Percentiles rank a stretch among this genome's conserved stretches.
Conservation (phyloP, 2,329 filamentous ascomycete species). For the Helicocarpus griseus region DNA sequence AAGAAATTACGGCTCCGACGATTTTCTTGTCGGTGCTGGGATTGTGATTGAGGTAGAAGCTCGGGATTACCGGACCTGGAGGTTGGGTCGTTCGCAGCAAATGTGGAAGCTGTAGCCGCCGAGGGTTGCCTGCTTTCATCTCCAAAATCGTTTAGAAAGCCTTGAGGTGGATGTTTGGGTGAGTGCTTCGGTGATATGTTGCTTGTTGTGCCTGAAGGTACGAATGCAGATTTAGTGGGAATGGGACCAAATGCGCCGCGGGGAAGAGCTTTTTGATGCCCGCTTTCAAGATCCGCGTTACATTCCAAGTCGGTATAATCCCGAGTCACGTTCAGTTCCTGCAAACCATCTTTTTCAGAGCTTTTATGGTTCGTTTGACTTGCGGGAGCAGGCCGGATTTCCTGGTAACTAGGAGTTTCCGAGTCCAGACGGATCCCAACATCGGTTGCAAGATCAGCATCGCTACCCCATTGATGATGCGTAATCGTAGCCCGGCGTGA, state of each 20-base stretch:
- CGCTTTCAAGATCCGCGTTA: constrained; percentile 21
- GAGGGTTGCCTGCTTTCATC: constrained; percentile 37
- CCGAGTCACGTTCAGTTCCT: constrained; percentile 23
- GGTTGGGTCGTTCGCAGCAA: constrained; percentile 1
- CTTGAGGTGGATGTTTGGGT: constrained; percentile 37
- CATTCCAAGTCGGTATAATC: constrained; percentile 11
- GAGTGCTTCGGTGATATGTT: constrained; percentile 29
- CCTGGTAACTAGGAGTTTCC: constrained; percentile 27
- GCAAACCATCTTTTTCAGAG: constrained; percentile 18
- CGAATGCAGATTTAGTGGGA: constrained; percentile 17
- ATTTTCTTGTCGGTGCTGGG: constrained; percentile 10
- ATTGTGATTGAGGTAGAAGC: neutral
- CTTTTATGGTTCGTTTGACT: constrained; percentile 24
- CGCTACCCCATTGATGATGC: constrained; percentile 70
- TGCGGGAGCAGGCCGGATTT: constrained; percentile 30
- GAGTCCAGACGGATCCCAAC: constrained; percentile 60
- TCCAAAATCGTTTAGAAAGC: constrained; percentile 80
- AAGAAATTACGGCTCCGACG: constrained; percentile 21
- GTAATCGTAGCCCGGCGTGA: constrained; percentile 48
- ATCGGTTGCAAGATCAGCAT: constrained; percentile 78
- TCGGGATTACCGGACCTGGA: too few species aligned
- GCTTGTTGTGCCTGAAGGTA: constrained; percentile 7
- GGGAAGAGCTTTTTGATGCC: constrained; percentile 25
- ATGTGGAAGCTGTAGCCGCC: constrained; percentile 1
- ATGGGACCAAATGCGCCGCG: constrained; percentile 22